Conservation (phyloP, 441 rosid species). For the Pelargonium fulgidum region DNA sequence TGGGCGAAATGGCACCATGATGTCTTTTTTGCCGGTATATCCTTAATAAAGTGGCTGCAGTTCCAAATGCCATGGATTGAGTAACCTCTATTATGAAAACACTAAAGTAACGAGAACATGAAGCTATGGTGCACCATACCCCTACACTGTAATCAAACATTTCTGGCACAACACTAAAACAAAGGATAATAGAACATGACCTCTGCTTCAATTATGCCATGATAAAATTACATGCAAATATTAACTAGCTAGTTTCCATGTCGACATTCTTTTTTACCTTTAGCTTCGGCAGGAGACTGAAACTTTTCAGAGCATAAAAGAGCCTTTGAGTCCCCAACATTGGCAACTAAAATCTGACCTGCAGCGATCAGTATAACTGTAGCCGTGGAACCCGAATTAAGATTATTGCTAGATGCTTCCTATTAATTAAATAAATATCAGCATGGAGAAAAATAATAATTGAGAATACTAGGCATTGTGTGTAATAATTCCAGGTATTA, state of each 20-base stretch:
- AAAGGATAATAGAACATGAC: not conserved
- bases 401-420: constrained; percentile 67
- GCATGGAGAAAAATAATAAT: constrained; percentile 6
- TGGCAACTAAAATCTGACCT: constrained; percentile 77
- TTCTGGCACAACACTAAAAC: constrained; percentile 9
- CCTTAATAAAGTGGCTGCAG: constrained; percentile 67
- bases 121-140: not conserved
- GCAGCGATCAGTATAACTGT: constrained; percentile 71
- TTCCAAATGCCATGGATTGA: constrained; percentile 22
- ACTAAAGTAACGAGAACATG: not conserved
- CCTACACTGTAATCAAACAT: constrained; percentile 7
- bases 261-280: constrained; percentile 43
- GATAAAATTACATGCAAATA: constrained; percentile 7
- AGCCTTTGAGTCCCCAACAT: constrained; percentile 92
- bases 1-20: constrained; percentile 39
- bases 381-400: constrained; percentile 82
- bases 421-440: constrained; percentile 27
- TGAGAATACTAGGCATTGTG: constrained; percentile 8
- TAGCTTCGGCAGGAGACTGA: constrained; percentile 73
- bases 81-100: constrained; percentile 12
- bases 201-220: constrained; percentile 11
- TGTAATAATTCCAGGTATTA: constrained; percentile 7
- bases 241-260: constrained; percentile 12
- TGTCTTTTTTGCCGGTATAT: constrained; percentile 63
- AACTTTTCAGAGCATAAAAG: constrained; percentile 74